Evolutionary conservation across 768 basidiomycete species (phyloP), one percentile per base, ranked within the genome.

Genomic region (Sutorius australiensis): DNA sequence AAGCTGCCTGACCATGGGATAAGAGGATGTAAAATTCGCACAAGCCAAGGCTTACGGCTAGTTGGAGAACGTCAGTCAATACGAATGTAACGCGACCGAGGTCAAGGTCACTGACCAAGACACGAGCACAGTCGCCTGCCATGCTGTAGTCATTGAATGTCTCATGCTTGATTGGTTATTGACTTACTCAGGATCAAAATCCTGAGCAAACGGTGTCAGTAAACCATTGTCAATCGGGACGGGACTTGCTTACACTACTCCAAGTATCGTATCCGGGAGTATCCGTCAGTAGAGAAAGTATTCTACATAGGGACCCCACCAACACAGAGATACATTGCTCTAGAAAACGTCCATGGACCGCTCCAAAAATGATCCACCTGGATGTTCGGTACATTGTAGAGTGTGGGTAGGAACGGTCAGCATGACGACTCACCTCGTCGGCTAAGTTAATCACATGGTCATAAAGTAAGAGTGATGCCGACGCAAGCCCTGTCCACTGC

Each of bases 301-400:
- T 36, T 24, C 2, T 16, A 13, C 6, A 8, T 30, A 30, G 9
- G 2, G 5, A 40, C 10, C 17, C 28, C 39, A 51, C 57, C 27
- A 37, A 54, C 51, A 5, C 28, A 54, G 36, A 58, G 19, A 51
- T 59, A 59, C 30, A 59, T 45, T 13, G 3, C 6, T 17, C 53
- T 34, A 12, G 58, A 51, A 6, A 42, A 45, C 16, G 56, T 38
- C 56, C 57, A 58, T n/a, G 38, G 40, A 12, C 51, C 56, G 24
- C 28, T 53, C 56, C 56, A 58, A 36, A 58, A 58, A 48, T 49
- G 30, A 5, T 53, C 46, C n/a, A 53, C 40, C 56, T 58, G 27
- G 7, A 16, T 46, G 40, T 36, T 46, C 39, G 27, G n/a, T n/a
- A 6, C 6, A 11, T 11, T 39, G 24, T 31, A 46, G 11, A 34